Percentiles rank a stretch among this genome's conserved stretches.
These are phyloP conservation scores for Leccinum variicolor DNA, from an alignment of 768 basidiomycete genomes.

Conservation along the genomic window DNA sequence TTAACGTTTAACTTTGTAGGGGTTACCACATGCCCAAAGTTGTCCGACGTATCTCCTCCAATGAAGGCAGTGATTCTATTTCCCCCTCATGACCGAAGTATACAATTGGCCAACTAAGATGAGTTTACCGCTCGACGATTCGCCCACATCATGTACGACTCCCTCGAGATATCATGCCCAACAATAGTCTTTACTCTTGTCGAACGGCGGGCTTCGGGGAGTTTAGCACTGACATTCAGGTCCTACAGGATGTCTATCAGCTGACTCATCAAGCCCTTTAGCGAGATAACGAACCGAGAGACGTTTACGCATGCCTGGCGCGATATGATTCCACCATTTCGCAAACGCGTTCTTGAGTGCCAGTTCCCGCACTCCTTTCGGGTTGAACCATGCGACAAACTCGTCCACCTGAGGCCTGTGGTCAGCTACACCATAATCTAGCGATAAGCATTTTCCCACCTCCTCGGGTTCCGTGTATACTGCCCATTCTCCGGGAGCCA, in stretches of 20 bases:
- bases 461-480: slow-evolving; percentile 84
- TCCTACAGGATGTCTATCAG: slow-evolving; percentile 45
- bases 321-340: slow-evolving; percentile 84
- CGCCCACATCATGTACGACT: slow-evolving; percentile 87
- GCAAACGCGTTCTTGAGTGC: slow-evolving; percentile 71
- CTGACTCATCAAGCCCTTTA: neutral
- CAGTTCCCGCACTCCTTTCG: slow-evolving; percentile 86
- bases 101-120: slow-evolving; percentile 11
- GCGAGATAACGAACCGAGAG: slow-evolving; percentile 51
- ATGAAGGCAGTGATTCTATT: neutral
- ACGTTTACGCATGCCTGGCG: slow-evolving; percentile 75
- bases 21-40: neutral
- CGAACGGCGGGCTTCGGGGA: slow-evolving; percentile 80
- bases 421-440: slow-evolving; percentile 6
- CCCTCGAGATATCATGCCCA: slow-evolving; percentile 63
- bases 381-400: slow-evolving; percentile 86
- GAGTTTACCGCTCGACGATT: slow-evolving; percentile 67
- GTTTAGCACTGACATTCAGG: slow-evolving; percentile 60
- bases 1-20: neutral
- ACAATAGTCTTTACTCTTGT: slow-evolving; percentile 59
- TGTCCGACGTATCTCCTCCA: neutral
- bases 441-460: slow-evolving; percentile 41
- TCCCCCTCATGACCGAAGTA: neutral
- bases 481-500: slow-evolving; percentile 85
- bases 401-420: slow-evolving; percentile 60